Percentiles rank a stretch among this genome's conserved stretches.
phyloP scores from a whole-genome alignment of 1,284 basidiomycete species.

The Sporisorium sorghi region DNA sequence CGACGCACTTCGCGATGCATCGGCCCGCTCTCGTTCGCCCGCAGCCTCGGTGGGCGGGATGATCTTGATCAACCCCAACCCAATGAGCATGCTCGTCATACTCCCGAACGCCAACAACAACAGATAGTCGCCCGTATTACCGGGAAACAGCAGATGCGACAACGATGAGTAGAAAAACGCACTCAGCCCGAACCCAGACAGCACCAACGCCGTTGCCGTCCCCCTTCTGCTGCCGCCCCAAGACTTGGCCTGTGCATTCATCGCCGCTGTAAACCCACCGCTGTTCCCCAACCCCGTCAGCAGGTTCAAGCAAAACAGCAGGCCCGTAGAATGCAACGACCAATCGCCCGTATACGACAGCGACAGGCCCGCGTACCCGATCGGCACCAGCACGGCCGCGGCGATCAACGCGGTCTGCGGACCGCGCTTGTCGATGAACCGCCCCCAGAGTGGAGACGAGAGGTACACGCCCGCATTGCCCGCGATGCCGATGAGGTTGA shows the following conservation, averaged over 20 bases:
- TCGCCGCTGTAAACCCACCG: slow-evolving; percentile 66
- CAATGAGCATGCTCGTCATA: slow-evolving; percentile 77
- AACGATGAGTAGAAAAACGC: slow-evolving; percentile 82
- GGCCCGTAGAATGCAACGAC: slow-evolving; percentile 37
- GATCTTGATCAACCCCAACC: slow-evolving; percentile 76
- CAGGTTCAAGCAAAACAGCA: slow-evolving; percentile 60
- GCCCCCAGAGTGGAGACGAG: slow-evolving; percentile 64
- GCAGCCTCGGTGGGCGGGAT: slow-evolving; percentile 71
- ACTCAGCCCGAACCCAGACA: slow-evolving; percentile 85
- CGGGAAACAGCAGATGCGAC: slow-evolving; percentile 77
- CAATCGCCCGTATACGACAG: slow-evolving; percentile 39
- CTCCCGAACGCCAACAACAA: slow-evolving; percentile 79
- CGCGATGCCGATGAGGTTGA: slow-evolving; percentile 70
- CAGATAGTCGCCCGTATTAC: slow-evolving; percentile 78
- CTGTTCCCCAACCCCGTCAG: slow-evolving; percentile 62
- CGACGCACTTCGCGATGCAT: too few relatives aligned
- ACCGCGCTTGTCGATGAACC: slow-evolving; percentile 62
- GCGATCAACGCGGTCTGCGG: slow-evolving; percentile 56
- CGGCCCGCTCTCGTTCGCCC: neutral
- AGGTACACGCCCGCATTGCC: slow-evolving; percentile 70
- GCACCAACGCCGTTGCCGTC: slow-evolving; percentile 78
- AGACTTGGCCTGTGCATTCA: slow-evolving; percentile 67
- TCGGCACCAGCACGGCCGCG: slow-evolving; percentile 51
- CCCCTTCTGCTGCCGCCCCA: slow-evolving; percentile 72
- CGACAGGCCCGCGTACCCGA: slow-evolving; percentile 60